Evolutionary conservation across 2,329 filamentous ascomycete genomes (phyloP).

Genomic region (Aspergillus sclerotialis): DNA sequence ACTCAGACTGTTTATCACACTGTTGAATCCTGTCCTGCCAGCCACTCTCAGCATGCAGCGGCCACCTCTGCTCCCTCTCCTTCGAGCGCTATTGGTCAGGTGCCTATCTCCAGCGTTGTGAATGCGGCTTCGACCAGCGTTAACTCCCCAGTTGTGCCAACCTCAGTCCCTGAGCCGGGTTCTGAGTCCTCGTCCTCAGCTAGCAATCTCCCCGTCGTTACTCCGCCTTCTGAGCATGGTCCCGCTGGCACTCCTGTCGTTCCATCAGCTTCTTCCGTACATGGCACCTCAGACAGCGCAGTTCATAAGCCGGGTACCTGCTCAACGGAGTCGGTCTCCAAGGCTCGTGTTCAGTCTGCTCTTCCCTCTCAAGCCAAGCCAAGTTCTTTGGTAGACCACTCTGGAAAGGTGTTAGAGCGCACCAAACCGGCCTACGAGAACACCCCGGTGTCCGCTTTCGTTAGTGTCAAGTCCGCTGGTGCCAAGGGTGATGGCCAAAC

Average conservation of each 20-base stretch:
- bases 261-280: slow-evolving; percentile 1
- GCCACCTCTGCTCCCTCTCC: neutral
- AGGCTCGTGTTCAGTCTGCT: slow-evolving; percentile 51
- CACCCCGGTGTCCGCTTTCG: slow-evolving; percentile 60
- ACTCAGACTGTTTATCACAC: slow-evolving; percentile 22
- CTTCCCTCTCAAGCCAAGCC: slow-evolving; percentile 58
- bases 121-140: neutral
- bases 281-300: slow-evolving; percentile 3
- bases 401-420: slow-evolving; percentile 69
- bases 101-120: neutral
- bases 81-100: neutral
- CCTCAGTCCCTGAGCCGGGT: neutral
- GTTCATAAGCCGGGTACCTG: slow-evolving; percentile 12
- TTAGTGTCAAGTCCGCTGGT: slow-evolving; percentile 75
- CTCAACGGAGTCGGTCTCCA: slow-evolving; percentile 25
- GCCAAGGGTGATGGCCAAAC: slow-evolving; percentile 81
- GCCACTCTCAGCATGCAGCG: slow-evolving; percentile 4
- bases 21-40: slow-evolving; percentile 15
- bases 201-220: slow-evolving; percentile 3
- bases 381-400: slow-evolving; percentile 53
- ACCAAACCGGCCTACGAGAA: slow-evolving; percentile 83
- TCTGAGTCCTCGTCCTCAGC: neutral
- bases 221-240: slow-evolving; percentile 5
- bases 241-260: slow-evolving; percentile 6
- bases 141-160: neutral